phyloP scores from a whole-genome alignment of 2,329 filamentous ascomycete genomes.

The Pseudogymnoascus sp. region DNA sequence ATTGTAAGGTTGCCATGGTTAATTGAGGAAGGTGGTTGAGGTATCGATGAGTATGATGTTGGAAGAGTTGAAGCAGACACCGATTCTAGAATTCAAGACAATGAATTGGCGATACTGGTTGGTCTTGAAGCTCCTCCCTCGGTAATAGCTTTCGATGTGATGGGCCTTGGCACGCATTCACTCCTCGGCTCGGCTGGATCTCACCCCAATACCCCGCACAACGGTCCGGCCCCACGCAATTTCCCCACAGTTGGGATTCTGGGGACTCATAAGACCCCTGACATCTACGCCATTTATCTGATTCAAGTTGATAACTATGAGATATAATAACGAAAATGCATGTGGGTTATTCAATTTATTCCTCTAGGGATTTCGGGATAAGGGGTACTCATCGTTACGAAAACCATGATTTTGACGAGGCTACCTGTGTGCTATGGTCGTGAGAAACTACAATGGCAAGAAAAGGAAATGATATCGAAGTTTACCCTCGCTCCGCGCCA shows the following conservation, averaged over 20 bases:
- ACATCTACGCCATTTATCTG: neutral
- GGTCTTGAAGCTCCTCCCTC: neutral
- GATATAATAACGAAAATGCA: neutral
- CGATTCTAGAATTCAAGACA: neutral
- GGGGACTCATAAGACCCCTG: neutral
- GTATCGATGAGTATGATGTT: neutral
- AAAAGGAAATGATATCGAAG: neutral
- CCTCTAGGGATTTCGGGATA: neutral
- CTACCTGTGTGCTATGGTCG: neutral
- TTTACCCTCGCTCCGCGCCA: neutral
- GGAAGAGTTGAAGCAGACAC: neutral
- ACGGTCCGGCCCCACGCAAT: constrained; percentile 2
- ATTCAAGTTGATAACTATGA: neutral
- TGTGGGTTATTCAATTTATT: neutral
- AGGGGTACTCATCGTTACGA: neutral
- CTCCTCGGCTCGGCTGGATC: constrained; percentile 1
- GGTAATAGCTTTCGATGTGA: constrained; percentile 3
- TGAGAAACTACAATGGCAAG: neutral
- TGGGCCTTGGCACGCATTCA: neutral
- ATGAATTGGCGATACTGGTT: neutral
- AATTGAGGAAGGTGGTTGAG: neutral
- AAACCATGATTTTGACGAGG: neutral
- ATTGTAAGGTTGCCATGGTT: constrained; percentile 13
- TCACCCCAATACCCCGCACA: constrained; percentile 2
- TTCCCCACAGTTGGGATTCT: neutral